phyloP scores from a whole-genome alignment of 345 rosid genomes.

The Gossypium stocksii region DNA sequence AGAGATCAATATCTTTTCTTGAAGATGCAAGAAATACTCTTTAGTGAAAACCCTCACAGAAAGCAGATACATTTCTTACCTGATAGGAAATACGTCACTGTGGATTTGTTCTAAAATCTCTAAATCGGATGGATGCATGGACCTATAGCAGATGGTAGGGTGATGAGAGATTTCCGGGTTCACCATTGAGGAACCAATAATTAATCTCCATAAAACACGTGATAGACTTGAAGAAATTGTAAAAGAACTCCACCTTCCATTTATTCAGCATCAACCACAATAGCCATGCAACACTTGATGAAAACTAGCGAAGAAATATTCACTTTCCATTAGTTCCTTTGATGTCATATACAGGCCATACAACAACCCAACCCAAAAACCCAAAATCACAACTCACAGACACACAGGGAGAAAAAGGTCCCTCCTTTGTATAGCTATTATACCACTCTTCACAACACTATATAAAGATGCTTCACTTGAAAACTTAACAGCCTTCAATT shows the following conservation, averaged over 20 bases:
- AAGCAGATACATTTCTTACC: slow-evolving; percentile 33
- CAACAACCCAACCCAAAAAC: neutral
- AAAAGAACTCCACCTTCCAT: slow-evolving; percentile 35
- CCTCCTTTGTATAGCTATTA: neutral
- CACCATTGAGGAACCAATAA: slow-evolving; percentile 44
- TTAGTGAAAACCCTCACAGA: neutral
- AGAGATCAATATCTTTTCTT: slow-evolving; percentile 21
- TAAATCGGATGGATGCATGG: slow-evolving; percentile 70
- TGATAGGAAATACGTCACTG: slow-evolving; percentile 72
- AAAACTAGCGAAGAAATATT: slow-evolving; percentile 18
- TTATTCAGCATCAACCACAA: slow-evolving; percentile 35
- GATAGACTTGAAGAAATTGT: slow-evolving; percentile 26
- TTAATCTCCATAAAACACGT: slow-evolving; percentile 44
- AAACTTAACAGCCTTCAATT: neutral
- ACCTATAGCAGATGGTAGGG: slow-evolving; percentile 56
- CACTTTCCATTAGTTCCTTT: slow-evolving; percentile 12
- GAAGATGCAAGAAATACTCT: slow-evolving; percentile 12
- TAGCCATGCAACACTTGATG: slow-evolving; percentile 29
- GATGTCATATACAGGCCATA: neutral
- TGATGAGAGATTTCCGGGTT: slow-evolving; percentile 37
- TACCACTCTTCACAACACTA: neutral
- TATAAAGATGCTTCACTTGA: neutral
- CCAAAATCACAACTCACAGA: neutral
- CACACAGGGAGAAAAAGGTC: neutral
- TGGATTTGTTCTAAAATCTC: slow-evolving; percentile 69